Percentiles rank a stretch among this genome's conserved stretches.
Evolutionary conservation across 805 yeast species (phyloP).

Genomic region (Candida taoyuanica): DNA sequence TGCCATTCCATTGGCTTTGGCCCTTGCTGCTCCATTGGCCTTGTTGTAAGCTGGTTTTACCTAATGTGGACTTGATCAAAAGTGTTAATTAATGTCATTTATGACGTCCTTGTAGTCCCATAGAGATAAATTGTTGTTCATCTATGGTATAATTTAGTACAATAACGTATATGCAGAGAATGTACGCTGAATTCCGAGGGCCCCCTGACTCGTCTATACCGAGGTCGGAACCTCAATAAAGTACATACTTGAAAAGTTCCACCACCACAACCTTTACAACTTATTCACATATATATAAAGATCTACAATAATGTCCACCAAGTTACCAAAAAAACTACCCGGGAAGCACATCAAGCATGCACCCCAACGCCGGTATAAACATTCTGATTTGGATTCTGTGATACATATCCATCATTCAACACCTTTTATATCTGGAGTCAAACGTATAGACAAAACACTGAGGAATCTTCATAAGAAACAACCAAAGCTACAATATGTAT

Average conservation of each 20-base stretch:
- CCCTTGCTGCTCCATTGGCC: constrained; percentile 17
- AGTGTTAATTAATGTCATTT: no score
- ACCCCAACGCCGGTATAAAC: constrained; percentile 41
- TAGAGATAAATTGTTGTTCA: no score
- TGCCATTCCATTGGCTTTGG: constrained; percentile 18
- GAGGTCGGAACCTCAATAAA: no score
- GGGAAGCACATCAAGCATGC: constrained; percentile 49
- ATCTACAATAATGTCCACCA: not conserved
- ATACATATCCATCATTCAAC: constrained; percentile 59
- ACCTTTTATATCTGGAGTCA: constrained; percentile 70
- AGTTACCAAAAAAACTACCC: constrained; percentile 18
- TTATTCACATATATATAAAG: no score
- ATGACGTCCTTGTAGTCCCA: no score
- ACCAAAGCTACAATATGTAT: constrained; percentile 40
- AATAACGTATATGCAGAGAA: no score
- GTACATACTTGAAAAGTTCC: no score
- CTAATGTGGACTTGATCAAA: no score
- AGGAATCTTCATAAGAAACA: constrained; percentile 41
- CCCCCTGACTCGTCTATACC: no score
- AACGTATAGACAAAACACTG: constrained; percentile 53
- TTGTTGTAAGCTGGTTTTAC: constrained; percentile 12
- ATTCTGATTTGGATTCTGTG: constrained; percentile 42
- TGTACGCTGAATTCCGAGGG: no score
- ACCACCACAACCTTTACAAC: no score
- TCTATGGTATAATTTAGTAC: no score